Conservation (phyloP, 1,139 yeast species). For the Candida labiduridarum region DNA sequence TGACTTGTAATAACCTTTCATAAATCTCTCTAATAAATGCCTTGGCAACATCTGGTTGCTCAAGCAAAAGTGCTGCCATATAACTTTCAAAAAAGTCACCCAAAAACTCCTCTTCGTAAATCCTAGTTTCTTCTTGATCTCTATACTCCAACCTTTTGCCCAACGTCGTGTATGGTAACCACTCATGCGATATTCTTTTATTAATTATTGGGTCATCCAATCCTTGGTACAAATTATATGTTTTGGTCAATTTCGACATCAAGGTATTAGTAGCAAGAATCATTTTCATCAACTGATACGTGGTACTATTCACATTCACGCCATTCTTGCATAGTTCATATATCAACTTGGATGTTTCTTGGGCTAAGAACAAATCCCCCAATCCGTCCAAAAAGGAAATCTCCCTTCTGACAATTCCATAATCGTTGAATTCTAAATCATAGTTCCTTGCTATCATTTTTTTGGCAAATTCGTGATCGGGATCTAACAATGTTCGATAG, state of each 20-base stretch:
- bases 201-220: conserved; percentile 33
- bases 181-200: conserved; percentile 20
- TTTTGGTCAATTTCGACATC: conserved; percentile 38
- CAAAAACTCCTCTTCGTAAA: conserved; percentile 46
- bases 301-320: conserved; percentile 15
- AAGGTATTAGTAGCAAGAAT: conserved; percentile 46
- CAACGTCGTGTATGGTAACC: conserved; percentile 25
- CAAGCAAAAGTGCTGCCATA: conserved; percentile 46
- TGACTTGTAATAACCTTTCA: conserved; percentile 27
- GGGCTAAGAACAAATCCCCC: conserved; percentile 46
- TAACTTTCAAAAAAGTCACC: conserved; percentile 50
- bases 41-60: conserved; percentile 42
- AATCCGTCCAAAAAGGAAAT: conserved; percentile 48
- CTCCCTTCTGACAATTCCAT: conserved; percentile 34
- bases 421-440: conserved; percentile 20
- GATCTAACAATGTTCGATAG: conserved; percentile 33
- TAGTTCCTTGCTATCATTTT: conserved; percentile 23
- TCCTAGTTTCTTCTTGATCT: conserved; percentile 25
- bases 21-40: conserved; percentile 37
- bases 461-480: conserved; percentile 33
- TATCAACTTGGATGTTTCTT: conserved; percentile 40
- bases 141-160: conserved; percentile 20
- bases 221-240: conserved; percentile 41
- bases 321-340: conserved; percentile 26
- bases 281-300: conserved; percentile 36